A percentile compares a stretch with the other conserved stretches of the same genome.
Conservation (phyloP, 352 stramenopile genomes). For the Globisporangium paddicum region DNA sequence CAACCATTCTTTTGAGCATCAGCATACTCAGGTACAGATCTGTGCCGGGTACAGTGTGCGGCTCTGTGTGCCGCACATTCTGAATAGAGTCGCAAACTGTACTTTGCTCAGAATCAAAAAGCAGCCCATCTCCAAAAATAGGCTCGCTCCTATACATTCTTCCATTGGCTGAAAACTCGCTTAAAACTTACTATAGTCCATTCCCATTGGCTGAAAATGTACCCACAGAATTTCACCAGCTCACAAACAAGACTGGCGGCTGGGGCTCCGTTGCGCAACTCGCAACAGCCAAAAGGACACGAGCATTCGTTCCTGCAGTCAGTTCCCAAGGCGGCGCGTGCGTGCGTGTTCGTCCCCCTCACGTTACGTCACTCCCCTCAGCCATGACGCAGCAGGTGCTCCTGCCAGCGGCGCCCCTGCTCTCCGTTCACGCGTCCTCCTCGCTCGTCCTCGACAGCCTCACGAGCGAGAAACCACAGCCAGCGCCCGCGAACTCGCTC, state of each 20-base stretch:
- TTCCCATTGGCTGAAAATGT: background rate
- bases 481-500: constrained; percentile 4
- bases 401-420: background rate
- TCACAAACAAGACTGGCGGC: background rate
- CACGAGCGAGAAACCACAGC: background rate
- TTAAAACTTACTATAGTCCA: background rate
- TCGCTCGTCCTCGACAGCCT: background rate
- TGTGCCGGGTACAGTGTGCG: background rate
- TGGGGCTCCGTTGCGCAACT: background rate
- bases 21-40: too few relatives aligned
- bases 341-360: background rate
- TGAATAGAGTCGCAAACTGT: background rate
- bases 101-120: background rate
- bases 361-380: too few relatives aligned
- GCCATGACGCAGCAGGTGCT: constrained; percentile 12
- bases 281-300: constrained; percentile 3
- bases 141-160: background rate
- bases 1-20: too few relatives aligned
- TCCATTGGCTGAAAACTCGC: background rate
- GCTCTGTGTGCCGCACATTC: background rate
- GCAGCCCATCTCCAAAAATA: background rate
- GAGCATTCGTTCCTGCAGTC: background rate
- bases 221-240: background rate
- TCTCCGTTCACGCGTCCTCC: background rate
- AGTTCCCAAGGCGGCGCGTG: background rate